A percentile compares a stretch with the other conserved stretches of the same genome.
These are phyloP conservation scores for Lanzia echinophila DNA, from an alignment of 2,329 filamentous ascomycete genomes.

Conservation along the genomic window DNA sequence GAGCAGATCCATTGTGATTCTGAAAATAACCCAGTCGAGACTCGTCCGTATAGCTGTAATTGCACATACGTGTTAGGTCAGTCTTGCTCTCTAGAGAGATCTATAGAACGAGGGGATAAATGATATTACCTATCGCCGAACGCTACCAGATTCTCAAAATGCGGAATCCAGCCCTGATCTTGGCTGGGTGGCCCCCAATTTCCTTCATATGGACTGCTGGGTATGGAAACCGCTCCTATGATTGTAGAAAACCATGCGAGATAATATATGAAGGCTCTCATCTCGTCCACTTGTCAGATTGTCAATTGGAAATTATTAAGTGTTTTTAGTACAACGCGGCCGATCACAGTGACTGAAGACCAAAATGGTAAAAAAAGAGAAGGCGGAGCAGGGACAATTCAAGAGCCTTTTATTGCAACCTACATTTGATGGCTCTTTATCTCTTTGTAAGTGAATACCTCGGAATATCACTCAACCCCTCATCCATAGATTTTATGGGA, in stretches of 20 bases:
- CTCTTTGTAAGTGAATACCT: background rate
- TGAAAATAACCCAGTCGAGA: slow-evolving; percentile 58
- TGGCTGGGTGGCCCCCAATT: background rate
- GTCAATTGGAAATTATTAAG: background rate
- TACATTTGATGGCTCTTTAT: too few relatives aligned
- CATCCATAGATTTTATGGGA: background rate
- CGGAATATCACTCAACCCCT: background rate
- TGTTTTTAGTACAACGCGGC: too few relatives aligned
- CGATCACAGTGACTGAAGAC: background rate
- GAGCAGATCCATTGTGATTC: slow-evolving; percentile 48
- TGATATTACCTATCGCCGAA: slow-evolving; percentile 60
- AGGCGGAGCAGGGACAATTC: slow-evolving; percentile 35
- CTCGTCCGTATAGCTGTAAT: slow-evolving; percentile 61
- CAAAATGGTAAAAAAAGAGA: background rate
- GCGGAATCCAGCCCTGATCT: slow-evolving; percentile 28
- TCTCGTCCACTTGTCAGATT: background rate
- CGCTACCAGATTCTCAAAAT: slow-evolving; percentile 57
- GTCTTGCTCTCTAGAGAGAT: background rate
- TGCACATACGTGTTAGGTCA: slow-evolving; percentile 1
- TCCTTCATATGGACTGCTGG: background rate
- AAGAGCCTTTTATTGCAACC: too few relatives aligned
- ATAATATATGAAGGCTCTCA: background rate
- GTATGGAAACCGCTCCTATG: background rate
- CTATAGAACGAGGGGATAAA: background rate
- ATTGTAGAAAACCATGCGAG: background rate